Base-by-base conservation (phyloP, 352 stramenopile species). In the Phytophthora agathidicida region DNA sequence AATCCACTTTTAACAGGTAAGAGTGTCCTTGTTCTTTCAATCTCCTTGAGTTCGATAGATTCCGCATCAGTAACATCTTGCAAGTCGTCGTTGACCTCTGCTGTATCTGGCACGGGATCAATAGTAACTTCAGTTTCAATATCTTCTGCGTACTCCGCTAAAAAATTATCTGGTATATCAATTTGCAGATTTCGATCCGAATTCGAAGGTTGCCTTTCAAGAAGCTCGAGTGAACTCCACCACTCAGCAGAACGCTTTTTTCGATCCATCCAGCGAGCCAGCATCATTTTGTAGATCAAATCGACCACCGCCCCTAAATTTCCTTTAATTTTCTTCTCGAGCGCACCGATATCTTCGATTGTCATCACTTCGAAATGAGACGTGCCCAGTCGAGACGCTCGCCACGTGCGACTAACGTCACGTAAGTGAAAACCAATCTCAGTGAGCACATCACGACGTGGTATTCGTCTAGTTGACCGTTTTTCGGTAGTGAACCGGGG, bases 321-420 rank as follows among this genome's bases (percentile, higher is more conserved):
- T 8, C 56, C n/a, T 68, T 87, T 87, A 39, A 87, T 77, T 16
- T 62, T 72, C 16, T 53, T 68, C 36, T 87, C 77, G 2, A 87
- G 24, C 5, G 22, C 23, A 0, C 74, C 77, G 1, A 87, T 54
- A 7, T 73, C 60, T 54, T 73, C 17, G 37, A 84, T 73, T 11
- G 45, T 49, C 37, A 84, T 74, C 1, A 26, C 42, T n/a, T 31
- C 19, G 16, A 76, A 78, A 9, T 48, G 4, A 0, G 41, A 11
- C 5, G 53, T 55, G 0, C 62, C 66, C 6, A 86, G 35, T 8
- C 38, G 31, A 16, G 76, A 73, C 5, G 35, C 28, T 7, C 22
- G 24, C 76, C 76, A 86, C 22, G 39, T 33, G 8, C 56, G 24
- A 5, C 63, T 17, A 0, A 72, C 49, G 1, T 55, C 33, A 37